phyloP scores from a whole-genome alignment of 352 stramenopile species.

The Phytophthora hibernalis region DNA sequence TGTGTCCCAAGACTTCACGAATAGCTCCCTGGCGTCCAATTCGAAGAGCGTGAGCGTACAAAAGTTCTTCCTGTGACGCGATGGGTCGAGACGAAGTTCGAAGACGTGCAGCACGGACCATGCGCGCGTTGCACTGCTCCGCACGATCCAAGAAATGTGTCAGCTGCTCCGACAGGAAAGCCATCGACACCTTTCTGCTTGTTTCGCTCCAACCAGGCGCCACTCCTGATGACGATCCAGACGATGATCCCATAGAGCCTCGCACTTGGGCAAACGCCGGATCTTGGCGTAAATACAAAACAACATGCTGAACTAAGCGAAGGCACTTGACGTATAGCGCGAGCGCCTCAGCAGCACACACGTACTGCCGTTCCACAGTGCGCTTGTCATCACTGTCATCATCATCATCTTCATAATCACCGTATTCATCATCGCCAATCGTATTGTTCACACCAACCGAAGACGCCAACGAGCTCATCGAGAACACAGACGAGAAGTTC shows the following conservation, averaged over 20 bases:
- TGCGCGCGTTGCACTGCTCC: conserved; percentile 67
- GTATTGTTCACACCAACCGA: conserved; percentile 40
- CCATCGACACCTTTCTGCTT: conserved; percentile 68
- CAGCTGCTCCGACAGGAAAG: conserved; percentile 67
- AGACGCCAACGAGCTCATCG: conserved; percentile 58
- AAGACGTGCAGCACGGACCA: conserved; percentile 37
- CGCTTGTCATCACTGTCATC: conserved; percentile 43
- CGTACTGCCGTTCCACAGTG: conserved; percentile 56
- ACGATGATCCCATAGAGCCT: conserved; percentile 30
- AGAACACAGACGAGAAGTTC: conserved; percentile 68
- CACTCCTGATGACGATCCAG: conserved; percentile 14
- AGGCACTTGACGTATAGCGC: conserved; percentile 77
- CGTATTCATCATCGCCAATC: conserved; percentile 36
- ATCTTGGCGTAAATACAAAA: conserved; percentile 71
- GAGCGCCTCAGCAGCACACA: conserved; percentile 67
- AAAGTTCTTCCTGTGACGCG: conserved; percentile 62
- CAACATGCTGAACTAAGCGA: conserved; percentile 65
- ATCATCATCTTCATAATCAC: conserved; percentile 41
- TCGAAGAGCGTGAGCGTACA: conserved; percentile 71
- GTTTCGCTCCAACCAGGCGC: conserved; percentile 44
- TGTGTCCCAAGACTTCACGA: conserved; percentile 75
- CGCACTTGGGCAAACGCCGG: conserved; percentile 33
- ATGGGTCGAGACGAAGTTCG: conserved; percentile 20
- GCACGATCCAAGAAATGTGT: conserved; percentile 68
- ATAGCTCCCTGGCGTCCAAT: conserved; percentile 70